phyloP scores from a whole-genome alignment of 148 eudicot genomes.

The Camellia granthamiana region DNA sequence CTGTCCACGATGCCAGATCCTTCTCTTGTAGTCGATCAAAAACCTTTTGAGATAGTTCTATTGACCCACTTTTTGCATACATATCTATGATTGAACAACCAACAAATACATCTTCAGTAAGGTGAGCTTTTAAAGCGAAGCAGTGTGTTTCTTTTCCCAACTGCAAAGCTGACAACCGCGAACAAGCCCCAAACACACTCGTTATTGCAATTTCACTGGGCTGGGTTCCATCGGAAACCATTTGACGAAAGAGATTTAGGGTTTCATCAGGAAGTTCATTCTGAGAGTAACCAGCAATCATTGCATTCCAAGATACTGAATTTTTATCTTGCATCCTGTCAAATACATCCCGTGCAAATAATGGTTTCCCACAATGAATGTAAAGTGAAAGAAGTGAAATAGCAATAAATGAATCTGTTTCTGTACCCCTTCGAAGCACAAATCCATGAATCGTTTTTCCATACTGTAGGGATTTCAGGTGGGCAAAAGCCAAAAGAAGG shows the following conservation, averaged over 20 bases:
- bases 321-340: slow-evolving; percentile 32
- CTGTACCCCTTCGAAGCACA: slow-evolving; percentile 51
- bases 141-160: slow-evolving; percentile 59
- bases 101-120: slow-evolving; percentile 36
- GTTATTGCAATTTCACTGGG: slow-evolving; percentile 43
- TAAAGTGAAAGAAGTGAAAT: slow-evolving; percentile 59
- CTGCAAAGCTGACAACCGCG: slow-evolving; percentile 50
- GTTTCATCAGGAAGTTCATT: slow-evolving; percentile 45
- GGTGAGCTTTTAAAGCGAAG: slow-evolving; percentile 46
- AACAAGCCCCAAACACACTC: slow-evolving; percentile 55
- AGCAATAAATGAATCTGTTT: slow-evolving; percentile 36
- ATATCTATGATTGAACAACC: slow-evolving; percentile 52
- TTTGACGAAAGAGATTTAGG: slow-evolving; percentile 32
- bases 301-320: slow-evolving; percentile 59
- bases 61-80: slow-evolving; percentile 66
- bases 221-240: slow-evolving; percentile 31
- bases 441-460: slow-evolving; percentile 61
- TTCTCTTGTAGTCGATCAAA: slow-evolving; percentile 38
- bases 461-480: slow-evolving; percentile 27
- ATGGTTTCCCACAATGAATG: slow-evolving; percentile 35
- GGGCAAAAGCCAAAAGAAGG: slow-evolving; percentile 49
- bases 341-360: slow-evolving; percentile 41
- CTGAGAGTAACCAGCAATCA: slow-evolving; percentile 60
- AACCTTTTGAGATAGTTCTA: slow-evolving; percentile 41
- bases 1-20: slow-evolving; percentile 45